Evolutionary conservation across 2,329 filamentous ascomycete species (phyloP).

Genomic region (Fusarium ramigenum): DNA sequence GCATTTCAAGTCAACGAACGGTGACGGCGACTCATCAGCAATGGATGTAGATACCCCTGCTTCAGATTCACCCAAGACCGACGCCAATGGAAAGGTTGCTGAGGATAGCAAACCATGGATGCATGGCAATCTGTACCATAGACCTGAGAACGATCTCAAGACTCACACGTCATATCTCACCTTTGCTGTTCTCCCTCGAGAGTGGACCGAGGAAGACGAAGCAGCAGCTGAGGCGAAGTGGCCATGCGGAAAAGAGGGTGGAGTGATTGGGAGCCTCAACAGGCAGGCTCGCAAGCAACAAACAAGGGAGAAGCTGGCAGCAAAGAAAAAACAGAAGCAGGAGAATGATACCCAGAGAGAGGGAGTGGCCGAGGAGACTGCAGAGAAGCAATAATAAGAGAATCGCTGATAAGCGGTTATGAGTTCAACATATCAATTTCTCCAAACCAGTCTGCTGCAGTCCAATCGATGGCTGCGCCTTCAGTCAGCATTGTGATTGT

Average conservation of each 20-base stretch:
- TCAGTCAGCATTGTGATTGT: slow-evolving; percentile 3
- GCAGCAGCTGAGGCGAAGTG: slow-evolving; percentile 70
- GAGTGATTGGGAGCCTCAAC: slow-evolving; percentile 62
- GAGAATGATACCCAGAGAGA: slow-evolving; percentile 36
- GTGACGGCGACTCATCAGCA: slow-evolving; percentile 47
- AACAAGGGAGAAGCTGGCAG: slow-evolving; percentile 62
- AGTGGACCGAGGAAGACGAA: slow-evolving; percentile 88
- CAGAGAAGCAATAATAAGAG: slow-evolving; percentile 29
- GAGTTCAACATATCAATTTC: slow-evolving; percentile 1
- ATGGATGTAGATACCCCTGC: slow-evolving; percentile 52
- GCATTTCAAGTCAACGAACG: slow-evolving; percentile 35
- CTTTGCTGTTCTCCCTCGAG: slow-evolving; percentile 87
- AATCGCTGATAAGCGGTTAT: slow-evolving; percentile 1
- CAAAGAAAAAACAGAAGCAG: slow-evolving; percentile 55
- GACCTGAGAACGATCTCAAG: slow-evolving; percentile 88
- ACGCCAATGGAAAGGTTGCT: slow-evolving; percentile 37
- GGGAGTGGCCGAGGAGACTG: slow-evolving; percentile 20
- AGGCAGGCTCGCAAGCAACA: slow-evolving; percentile 65
- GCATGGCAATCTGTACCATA: slow-evolving; percentile 80
- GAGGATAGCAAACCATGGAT: slow-evolving; percentile 67
- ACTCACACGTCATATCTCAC: slow-evolving; percentile 97
- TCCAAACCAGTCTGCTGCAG: background rate
- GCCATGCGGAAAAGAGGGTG: slow-evolving; percentile 65
- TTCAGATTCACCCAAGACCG: slow-evolving; percentile 40
- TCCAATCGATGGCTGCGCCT: background rate